Conservation (phyloP, 345 rosid genomes). For the Hypericum perforatum region DNA sequence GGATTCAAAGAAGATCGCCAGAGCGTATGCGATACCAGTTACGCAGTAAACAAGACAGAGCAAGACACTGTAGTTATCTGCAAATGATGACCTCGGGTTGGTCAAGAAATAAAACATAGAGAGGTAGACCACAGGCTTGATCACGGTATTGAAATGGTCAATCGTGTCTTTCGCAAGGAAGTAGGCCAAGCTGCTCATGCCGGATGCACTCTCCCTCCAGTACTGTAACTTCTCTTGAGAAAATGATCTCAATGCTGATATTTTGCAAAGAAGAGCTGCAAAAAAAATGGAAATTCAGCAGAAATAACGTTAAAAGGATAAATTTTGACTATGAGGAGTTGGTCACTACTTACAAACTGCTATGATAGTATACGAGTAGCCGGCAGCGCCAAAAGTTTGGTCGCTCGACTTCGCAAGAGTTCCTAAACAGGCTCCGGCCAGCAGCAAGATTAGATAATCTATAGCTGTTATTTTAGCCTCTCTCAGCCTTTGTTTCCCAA, state of each 20-base stretch:
- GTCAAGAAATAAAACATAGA: constrained; percentile 90
- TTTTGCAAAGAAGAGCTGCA: constrained; percentile 88
- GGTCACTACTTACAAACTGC: constrained; percentile 68
- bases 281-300: constrained; percentile 8
- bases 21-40: constrained; percentile 76
- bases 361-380: constrained; percentile 73
- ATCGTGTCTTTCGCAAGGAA: constrained; percentile 89
- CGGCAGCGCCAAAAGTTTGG: constrained; percentile 59
- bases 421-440: constrained; percentile 96
- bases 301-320: constrained; percentile 3
- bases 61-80: constrained; percentile 67
- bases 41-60: constrained; percentile 91
- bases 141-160: constrained; percentile 64
- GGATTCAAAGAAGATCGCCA: constrained; percentile 75
- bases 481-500: constrained; percentile 70
- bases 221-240: constrained; percentile 81
- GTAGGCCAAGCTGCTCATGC: constrained; percentile 87
- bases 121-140: constrained; percentile 84
- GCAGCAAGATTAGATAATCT: constrained; percentile 75
- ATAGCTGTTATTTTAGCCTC: constrained; percentile 71
- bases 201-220: constrained; percentile 93
- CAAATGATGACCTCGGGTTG: constrained; percentile 72
- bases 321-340: background rate
- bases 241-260: constrained; percentile 82
- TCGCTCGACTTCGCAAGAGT: constrained; percentile 49